These are phyloP conservation scores for Blastobotrys buckinghamii DNA, from an alignment of 1,139 yeast species.

Conservation along the genomic window DNA sequence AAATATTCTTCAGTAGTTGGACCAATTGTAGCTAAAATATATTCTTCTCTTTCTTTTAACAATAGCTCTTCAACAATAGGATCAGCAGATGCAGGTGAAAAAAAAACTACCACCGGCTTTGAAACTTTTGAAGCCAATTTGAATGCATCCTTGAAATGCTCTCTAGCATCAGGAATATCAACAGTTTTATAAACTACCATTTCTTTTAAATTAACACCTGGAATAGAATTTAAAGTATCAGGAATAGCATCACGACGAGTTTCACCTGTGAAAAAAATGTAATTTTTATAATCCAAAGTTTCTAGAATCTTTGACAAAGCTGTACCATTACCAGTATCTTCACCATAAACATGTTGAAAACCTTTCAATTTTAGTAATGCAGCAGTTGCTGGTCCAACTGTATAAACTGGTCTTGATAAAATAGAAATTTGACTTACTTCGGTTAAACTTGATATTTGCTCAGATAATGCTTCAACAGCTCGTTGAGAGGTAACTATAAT, in stretches of 20 bases:
- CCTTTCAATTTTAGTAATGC: slow-evolving; percentile 56
- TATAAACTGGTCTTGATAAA: slow-evolving; percentile 54
- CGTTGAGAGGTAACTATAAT: slow-evolving; percentile 86
- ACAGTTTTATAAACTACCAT: slow-evolving; percentile 65
- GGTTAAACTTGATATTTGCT: background rate
- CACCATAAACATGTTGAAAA: slow-evolving; percentile 66
- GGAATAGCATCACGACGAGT: slow-evolving; percentile 81
- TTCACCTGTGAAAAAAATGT: slow-evolving; percentile 84
- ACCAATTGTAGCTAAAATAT: slow-evolving; percentile 76
- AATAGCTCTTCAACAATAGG: slow-evolving; percentile 42
- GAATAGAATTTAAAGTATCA: slow-evolving; percentile 40
- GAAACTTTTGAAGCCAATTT: background rate
- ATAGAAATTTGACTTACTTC: slow-evolving; percentile 12
- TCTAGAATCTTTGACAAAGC: slow-evolving; percentile 55
- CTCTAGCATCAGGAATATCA: slow-evolving; percentile 42
- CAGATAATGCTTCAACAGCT: slow-evolving; percentile 64
- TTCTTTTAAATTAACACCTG: slow-evolving; percentile 52
- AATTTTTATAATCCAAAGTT: slow-evolving; percentile 23
- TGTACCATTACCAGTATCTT: slow-evolving; percentile 74
- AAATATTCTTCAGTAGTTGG: slow-evolving; percentile 82
- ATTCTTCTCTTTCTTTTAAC: slow-evolving; percentile 19
- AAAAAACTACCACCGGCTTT: slow-evolving; percentile 51
- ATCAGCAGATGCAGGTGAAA: slow-evolving; percentile 86
- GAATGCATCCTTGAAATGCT: slow-evolving; percentile 23
- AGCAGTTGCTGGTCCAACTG: slow-evolving; percentile 90